Base-by-base conservation (phyloP, 1,284 basidiomycete genomes). In the Golubevia sp. region DNA sequence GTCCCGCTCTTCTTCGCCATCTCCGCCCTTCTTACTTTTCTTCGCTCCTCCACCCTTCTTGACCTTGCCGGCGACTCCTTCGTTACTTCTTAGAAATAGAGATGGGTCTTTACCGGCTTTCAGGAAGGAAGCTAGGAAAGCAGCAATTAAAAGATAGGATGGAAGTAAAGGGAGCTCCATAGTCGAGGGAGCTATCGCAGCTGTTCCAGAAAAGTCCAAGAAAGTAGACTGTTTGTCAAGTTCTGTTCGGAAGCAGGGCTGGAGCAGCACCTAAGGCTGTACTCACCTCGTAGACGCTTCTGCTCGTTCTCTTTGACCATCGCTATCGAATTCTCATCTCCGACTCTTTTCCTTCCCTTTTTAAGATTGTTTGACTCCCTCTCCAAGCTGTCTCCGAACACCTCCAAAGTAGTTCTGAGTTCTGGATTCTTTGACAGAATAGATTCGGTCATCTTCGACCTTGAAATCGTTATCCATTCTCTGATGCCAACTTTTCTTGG, bases 11-110 rank as follows among this genome's bases (percentile, higher is more conserved):
- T 52, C 50, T 52, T 52, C 21, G 21, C 50, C 50, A 11, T 52
- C 50, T 26, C 50, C 50, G 11, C 6, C 7, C 13, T 52, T 26
- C 50, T 13, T 52, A 23, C 21, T 26, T 26, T 52, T 52, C 50
- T 52, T 52, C 50, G 21, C 50, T 52, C 50, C 21, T 52, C 25
- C 50, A 7, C 25, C 25, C 50, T 52, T 52, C 50, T 52, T 52
- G 21, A 27, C 21, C 5, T 52, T 52, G 11, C 50, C 50, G 6
- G 21, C 50, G 7, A 23, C 13, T 52, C 50, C 50, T 26, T 52
- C 50, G 11, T 52, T 26, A 52, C 25, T 26, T 52, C 30, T 34
- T 11, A 34, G 11, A 34, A 34, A 34, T 11, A 34, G 30, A 34
- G 30, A 34, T 5, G 30, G 30, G 11, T 34, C 30, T 34, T 34